Evolutionary conservation across 2,329 filamentous ascomycete species (phyloP).

Genomic region (Colletotrichum melonis): DNA sequence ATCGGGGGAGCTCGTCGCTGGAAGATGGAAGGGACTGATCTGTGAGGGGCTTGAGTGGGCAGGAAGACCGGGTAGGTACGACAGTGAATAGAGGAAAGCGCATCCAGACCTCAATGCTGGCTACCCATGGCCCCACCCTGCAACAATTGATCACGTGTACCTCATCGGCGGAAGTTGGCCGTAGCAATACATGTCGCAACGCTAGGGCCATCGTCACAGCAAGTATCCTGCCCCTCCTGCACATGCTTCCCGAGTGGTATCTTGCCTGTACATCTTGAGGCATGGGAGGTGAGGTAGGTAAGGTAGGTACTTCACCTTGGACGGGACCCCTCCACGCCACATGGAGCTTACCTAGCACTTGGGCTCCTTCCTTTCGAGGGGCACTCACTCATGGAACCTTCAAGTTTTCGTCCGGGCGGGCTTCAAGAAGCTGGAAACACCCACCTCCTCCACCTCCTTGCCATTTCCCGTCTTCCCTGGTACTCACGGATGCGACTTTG

Average conservation of each 20-base stretch:
- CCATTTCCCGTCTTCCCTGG: background rate
- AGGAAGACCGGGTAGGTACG: slow-evolving; percentile 18
- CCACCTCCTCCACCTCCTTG: background rate
- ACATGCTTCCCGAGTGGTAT: slow-evolving; percentile 32
- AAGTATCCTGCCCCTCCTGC: slow-evolving; percentile 32
- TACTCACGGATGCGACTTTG: background rate
- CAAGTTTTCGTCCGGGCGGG: background rate
- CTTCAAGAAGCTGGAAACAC: background rate
- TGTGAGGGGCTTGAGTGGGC: slow-evolving; percentile 4
- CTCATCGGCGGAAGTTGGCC: background rate
- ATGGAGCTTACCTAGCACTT: slow-evolving; percentile 25
- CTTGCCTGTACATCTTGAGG: slow-evolving; percentile 5
- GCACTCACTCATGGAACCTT: background rate
- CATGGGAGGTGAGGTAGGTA: background rate
- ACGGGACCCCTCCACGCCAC: slow-evolving; percentile 18
- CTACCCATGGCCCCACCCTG: slow-evolving; percentile 6
- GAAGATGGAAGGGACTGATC: slow-evolving; percentile 1
- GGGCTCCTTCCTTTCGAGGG: background rate
- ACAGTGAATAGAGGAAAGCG: background rate
- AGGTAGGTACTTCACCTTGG: slow-evolving; percentile 2
- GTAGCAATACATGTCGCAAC: background rate
- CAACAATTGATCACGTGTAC: slow-evolving; percentile 10
- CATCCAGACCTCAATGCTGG: slow-evolving; percentile 22
- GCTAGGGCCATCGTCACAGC: slow-evolving; percentile 9
- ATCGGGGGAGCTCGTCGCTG: background rate